These are phyloP conservation scores for Hirschfeldia incana DNA, from an alignment of 345 rosid genomes.

Conservation along the genomic window DNA sequence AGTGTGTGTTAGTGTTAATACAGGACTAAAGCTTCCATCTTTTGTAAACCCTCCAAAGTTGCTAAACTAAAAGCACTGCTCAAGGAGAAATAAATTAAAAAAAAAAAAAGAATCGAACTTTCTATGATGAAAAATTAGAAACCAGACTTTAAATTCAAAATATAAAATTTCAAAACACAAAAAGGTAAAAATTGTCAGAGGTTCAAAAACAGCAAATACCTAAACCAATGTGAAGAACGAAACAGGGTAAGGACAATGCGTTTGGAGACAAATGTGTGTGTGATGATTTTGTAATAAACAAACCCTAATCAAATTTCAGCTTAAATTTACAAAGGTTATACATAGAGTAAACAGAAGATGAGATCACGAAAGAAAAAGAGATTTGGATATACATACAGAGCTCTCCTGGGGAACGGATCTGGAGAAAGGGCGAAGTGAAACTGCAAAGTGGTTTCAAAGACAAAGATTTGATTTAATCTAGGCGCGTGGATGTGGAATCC, in stretches of 20 bases:
- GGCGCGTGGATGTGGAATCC: conserved; percentile 46
- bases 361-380: neutral
- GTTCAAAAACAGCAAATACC: neutral
- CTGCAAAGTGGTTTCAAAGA: conserved; percentile 10
- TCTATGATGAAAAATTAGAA: neutral
- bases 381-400: conserved; percentile 9
- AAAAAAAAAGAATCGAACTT: neutral
- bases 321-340: neutral
- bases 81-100: neutral
- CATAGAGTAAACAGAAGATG: neutral
- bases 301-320: neutral
- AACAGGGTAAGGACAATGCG: neutral
- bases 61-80: neutral
- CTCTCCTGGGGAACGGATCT: conserved; percentile 49
- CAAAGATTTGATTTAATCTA: neutral
- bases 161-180: neutral
- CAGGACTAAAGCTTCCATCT: conserved; percentile 16
- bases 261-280: neutral
- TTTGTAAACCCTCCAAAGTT: conserved; percentile 25
- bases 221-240: neutral
- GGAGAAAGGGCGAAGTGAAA: conserved; percentile 39
- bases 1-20: neutral
- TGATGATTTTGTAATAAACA: neutral
- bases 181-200: neutral
- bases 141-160: neutral